Evolutionary conservation across 139 green algal species (phyloP), one percentile per base, ranked within the genome.

Genomic region (Diplosphaera chodatii): DNA sequence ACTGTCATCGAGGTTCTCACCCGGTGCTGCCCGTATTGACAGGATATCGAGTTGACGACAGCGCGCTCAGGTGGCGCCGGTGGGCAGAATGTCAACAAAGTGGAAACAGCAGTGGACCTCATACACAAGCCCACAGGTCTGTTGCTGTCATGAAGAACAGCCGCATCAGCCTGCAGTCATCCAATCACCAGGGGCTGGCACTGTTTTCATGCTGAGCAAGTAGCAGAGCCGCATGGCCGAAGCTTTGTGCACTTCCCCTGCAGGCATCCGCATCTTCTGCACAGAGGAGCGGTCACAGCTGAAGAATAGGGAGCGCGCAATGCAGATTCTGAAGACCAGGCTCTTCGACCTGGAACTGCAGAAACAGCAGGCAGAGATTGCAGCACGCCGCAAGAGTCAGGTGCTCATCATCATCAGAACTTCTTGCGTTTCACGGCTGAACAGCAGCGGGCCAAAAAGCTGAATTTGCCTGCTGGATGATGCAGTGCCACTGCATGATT

Each of bases 81-180:
- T 55, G 91, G 90, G 4, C 91, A 96, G 80, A 96, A 96, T 67
- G 91, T 96, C 63, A 96, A 96, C 83, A 96, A 96, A 81, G 91
- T 97, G 40, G 94, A 98, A 78, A 97, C 93, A 27, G 95, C 95
- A 13, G 84, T 98, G n/a, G 95, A 98, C 80, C 81, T 99, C n/a
- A 75, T 92, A 15, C 95, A 99, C 84, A 97, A 96, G 77, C 95
- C 95, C 32, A 97, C 92, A 31, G 75, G 75, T 73, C 20, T 28
- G 64, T n/a, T n/a, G n/a, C n/a, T n/a, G n/a, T n/a, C n/a, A n/a
- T n/a, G n/a, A n/a, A n/a, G n/a, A n/a, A n/a, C n/a, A n/a, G n/a
- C n/a, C n/a, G n/a, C n/a, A n/a, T n/a, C n/a, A n/a, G n/a, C n/a
- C n/a, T n/a, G n/a, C n/a, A n/a, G n/a, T n/a, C n/a, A n/a, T n/a